Evolutionary conservation across 768 basidiomycete genomes (phyloP), one percentile per base, ranked within the genome.

Genomic region (Phlebiopsis flavidoalba): DNA sequence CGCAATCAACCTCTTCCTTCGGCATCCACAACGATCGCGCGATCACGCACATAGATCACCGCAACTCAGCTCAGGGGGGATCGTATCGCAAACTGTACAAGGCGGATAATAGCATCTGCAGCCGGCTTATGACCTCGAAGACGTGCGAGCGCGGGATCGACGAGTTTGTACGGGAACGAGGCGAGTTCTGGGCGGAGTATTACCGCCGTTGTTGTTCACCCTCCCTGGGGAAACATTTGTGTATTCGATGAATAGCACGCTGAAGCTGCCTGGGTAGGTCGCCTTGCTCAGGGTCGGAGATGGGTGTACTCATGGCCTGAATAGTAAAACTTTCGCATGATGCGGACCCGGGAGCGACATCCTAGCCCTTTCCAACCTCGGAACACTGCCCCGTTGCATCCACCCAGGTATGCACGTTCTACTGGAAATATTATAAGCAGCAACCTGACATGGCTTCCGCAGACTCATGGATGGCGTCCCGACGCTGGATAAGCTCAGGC

Each of bases 1-100:
- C 8, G 95, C 96, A 6, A 99, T 98, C 71, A 95, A 99, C 73
- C 82, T 98, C n/a, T 98, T 98, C 73, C 85, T n/a, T 98, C 3
- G 92, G 95, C 40, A 81, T 93, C 3, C 79, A 84, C 58, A 58
- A 59, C 24, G 78, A 80, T 53, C 80, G 79, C 37, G 80, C 79
- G 0, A 78, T 78, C 37, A 71, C 74, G 2, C 79, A 77, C 11
- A n/a, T n/a, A n/a, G n/a, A n/a, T n/a, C n/a, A n/a, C n/a, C n/a
- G n/a, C n/a, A n/a, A n/a, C 3, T 76, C 81, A 1, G 78, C 79
- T 2, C 78, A 82, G 2, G 82, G 91, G 0, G 81, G 86, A 0
- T 86, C 87, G 10, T 98, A 98, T 71, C 85, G 83, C 65, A 79
- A 88, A 54, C 98, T 96, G 96, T 98, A 83, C 73, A 78, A 87